These are phyloP conservation scores for Pseudocercospora musae DNA, from an alignment of 2,329 filamentous ascomycete species.

Conservation along the genomic window DNA sequence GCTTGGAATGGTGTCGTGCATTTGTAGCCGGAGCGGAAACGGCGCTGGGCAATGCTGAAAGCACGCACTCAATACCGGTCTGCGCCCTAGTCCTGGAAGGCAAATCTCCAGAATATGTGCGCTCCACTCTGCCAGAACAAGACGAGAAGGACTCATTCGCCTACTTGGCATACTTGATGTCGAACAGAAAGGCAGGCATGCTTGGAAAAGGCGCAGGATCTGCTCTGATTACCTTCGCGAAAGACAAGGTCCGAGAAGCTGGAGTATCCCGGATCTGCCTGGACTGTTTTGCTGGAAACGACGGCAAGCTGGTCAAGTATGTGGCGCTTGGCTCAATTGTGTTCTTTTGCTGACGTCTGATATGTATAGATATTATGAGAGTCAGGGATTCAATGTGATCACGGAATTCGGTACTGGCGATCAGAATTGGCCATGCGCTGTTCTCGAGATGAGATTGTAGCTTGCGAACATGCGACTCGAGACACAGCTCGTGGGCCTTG, in stretches of 20 bases:
- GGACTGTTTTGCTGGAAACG: slow-evolving; percentile 21
- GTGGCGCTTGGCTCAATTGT: background rate
- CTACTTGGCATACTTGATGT: slow-evolving; percentile 19
- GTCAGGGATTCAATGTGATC: slow-evolving; percentile 16
- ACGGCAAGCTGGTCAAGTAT: slow-evolving; percentile 18
- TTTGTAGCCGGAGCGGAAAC: slow-evolving; percentile 14
- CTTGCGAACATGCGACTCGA: background rate
- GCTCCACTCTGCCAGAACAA: slow-evolving; percentile 62
- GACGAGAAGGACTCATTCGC: slow-evolving; percentile 16
- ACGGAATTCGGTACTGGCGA: slow-evolving; percentile 11
- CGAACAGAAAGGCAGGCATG: slow-evolving; percentile 13
- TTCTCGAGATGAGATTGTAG: slow-evolving; percentile 18
- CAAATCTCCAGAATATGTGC: slow-evolving; percentile 17
- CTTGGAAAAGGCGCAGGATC: slow-evolving; percentile 12
- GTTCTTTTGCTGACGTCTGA: background rate
- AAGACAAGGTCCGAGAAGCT: background rate
- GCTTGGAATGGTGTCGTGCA: slow-evolving; percentile 14
- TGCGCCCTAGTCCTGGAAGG: slow-evolving; percentile 15
- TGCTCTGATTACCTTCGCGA: slow-evolving; percentile 15
- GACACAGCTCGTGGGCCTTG: background rate
- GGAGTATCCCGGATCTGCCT: slow-evolving; percentile 16
- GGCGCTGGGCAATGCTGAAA: slow-evolving; percentile 1
- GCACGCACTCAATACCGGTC: slow-evolving; percentile 7
- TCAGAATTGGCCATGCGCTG: slow-evolving; percentile 16
- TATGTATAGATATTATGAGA: slow-evolving; percentile 19